Conservation (phyloP, 345 rosid species). For the Arabidopsis suecica region DNA sequence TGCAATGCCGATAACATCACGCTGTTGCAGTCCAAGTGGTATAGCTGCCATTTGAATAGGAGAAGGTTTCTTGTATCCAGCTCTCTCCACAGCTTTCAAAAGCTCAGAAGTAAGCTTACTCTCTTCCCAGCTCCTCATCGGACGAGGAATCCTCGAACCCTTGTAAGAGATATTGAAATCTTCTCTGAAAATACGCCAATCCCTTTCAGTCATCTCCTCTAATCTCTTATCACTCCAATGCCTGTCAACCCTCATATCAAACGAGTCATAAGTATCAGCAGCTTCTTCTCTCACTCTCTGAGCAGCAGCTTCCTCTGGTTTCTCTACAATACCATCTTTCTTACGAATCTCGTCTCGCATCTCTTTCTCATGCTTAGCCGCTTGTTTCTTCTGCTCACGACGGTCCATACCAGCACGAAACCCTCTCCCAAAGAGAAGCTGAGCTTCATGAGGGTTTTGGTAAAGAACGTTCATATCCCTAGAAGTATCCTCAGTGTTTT, state of each 20-base stretch:
- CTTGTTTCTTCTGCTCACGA: slow-evolving; percentile 93
- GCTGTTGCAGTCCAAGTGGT: slow-evolving; percentile 87
- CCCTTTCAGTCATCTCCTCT: slow-evolving; percentile 94
- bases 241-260: slow-evolving; percentile 92
- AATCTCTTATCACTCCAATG: slow-evolving; percentile 93
- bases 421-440: slow-evolving; percentile 85
- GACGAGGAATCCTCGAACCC: slow-evolving; percentile 92
- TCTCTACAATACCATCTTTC: slow-evolving; percentile 85
- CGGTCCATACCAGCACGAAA: slow-evolving; percentile 97
- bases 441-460: slow-evolving; percentile 98
- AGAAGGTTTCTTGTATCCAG: slow-evolving; percentile 84
- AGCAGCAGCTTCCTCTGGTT: slow-evolving; percentile 87
- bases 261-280: slow-evolving; percentile 86
- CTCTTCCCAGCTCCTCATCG: slow-evolving; percentile 96
- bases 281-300: slow-evolving; percentile 77
- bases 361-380: slow-evolving; percentile 94
- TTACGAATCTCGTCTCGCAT: slow-evolving; percentile 78
- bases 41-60: slow-evolving; percentile 96
- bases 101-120: slow-evolving; percentile 72
- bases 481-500: slow-evolving; percentile 88
- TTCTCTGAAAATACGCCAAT: slow-evolving; percentile 95
- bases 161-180: slow-evolving; percentile 90
- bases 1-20: slow-evolving; percentile 94
- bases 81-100: slow-evolving; percentile 86
- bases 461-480: slow-evolving; percentile 83